phyloP scores from a whole-genome alignment of 2,329 filamentous ascomycete species.

The Scedosporium dehoogii region DNA sequence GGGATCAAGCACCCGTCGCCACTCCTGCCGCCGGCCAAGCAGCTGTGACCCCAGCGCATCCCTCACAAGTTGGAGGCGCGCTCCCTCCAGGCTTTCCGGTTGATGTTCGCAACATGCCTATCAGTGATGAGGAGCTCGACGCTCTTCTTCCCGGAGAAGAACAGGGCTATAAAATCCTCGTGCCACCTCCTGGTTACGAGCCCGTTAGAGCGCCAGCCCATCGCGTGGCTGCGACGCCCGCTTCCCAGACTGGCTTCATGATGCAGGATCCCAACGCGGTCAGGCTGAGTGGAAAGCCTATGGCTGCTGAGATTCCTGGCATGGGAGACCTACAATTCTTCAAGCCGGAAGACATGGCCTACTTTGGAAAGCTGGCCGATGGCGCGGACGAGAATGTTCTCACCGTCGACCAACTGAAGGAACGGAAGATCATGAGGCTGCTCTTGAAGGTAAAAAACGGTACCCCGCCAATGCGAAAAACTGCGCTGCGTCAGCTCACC shows the following conservation, averaged over 20 bases:
- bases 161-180: slow-evolving; percentile 86
- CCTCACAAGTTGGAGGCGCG: slow-evolving; percentile 44
- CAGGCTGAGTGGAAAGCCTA: slow-evolving; percentile 73
- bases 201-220: slow-evolving; percentile 69
- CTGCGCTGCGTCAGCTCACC: slow-evolving; percentile 88
- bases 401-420: slow-evolving; percentile 91
- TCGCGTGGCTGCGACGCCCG: slow-evolving; percentile 53
- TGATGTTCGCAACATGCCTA: slow-evolving; percentile 71
- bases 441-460: slow-evolving; percentile 98
- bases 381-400: slow-evolving; percentile 84
- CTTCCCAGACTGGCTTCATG: slow-evolving; percentile 81
- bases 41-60: slow-evolving; percentile 70
- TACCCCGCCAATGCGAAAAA: slow-evolving; percentile 97
- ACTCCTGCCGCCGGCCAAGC: slow-evolving; percentile 65
- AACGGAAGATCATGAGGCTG: slow-evolving; percentile 96
- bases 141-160: slow-evolving; percentile 77
- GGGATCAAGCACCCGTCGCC: slow-evolving; percentile 81
- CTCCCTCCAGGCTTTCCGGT: slow-evolving; percentile 62
- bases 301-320: slow-evolving; percentile 91
- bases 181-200: slow-evolving; percentile 85
- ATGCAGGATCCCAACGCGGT: slow-evolving; percentile 91
- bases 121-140: slow-evolving; percentile 92
- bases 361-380: slow-evolving; percentile 96
- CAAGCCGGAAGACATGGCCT: slow-evolving; percentile 97
- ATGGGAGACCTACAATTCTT: slow-evolving; percentile 96